Evolutionary conservation across 108 stramenopile genomes (phyloP).

Genomic region (Schizochytrium sp.): DNA sequence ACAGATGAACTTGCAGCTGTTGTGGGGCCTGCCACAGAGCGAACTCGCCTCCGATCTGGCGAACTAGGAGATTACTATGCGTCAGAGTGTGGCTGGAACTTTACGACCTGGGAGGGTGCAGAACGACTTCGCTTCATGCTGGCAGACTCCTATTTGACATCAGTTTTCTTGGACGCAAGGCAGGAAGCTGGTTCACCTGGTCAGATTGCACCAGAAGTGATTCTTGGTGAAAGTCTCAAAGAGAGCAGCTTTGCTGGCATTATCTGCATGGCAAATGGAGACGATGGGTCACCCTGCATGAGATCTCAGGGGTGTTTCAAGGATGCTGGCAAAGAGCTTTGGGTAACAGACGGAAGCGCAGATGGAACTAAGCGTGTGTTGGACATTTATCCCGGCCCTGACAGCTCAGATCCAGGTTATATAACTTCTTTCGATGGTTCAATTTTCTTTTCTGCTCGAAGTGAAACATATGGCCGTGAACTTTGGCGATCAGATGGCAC

Average conservation of each 20-base stretch:
- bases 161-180: neutral
- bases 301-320: conserved; percentile 8
- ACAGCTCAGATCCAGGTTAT: conserved; percentile 3
- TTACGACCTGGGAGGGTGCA: neutral
- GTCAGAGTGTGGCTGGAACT: conserved; percentile 9
- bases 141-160: conserved; percentile 18
- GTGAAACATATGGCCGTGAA: neutral
- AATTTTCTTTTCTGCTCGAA: conserved; percentile 30
- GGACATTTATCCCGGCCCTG: neutral
- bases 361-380: neutral
- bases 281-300: neutral
- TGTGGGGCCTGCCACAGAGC: conserved; percentile 1
- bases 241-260: neutral
- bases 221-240: neutral
- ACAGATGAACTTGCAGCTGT: neutral
- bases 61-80: conserved; percentile 1
- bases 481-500: conserved; percentile 33
- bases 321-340: conserved; percentile 47
- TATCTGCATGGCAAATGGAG: neutral
- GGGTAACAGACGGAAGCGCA: conserved; percentile 35
- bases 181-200: conserved; percentile 43
- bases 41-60: neutral
- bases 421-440: neutral
- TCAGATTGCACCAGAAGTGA: neutral
- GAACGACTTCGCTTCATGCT: neutral